Percentiles rank a stretch among this genome's conserved stretches.
These are phyloP conservation scores for Nannizzia gypsea DNA, from an alignment of 2,329 filamentous ascomycete genomes.

Conservation along the genomic window DNA sequence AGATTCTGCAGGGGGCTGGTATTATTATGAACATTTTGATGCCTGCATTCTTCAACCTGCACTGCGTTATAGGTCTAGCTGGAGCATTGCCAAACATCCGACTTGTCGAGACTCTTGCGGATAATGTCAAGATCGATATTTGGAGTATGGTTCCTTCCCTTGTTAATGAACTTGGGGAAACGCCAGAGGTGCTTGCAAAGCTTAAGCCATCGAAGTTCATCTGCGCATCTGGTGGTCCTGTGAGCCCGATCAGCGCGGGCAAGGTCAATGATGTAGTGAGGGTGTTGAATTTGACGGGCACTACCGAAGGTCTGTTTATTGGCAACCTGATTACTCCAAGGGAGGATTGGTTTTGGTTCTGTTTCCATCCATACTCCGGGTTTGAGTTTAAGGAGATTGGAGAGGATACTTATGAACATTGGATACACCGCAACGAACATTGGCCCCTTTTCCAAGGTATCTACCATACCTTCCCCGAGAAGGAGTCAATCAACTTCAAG, in stretches of 20 bases:
- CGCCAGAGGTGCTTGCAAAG: not conserved
- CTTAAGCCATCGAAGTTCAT: not conserved
- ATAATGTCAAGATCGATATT: not conserved
- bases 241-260: not conserved
- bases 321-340: not conserved
- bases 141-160: constrained; percentile 5
- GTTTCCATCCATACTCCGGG: not conserved
- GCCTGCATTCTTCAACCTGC: not conserved
- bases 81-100: not conserved
- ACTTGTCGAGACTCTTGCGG: not conserved
- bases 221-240: constrained; percentile 1
- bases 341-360: constrained; percentile 7
- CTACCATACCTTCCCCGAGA: constrained; percentile 4
- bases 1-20: not conserved
- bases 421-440: not conserved
- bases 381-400: constrained; percentile 3
- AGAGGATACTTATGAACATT: constrained; percentile 1
- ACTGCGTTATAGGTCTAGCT: not conserved
- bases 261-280: not conserved
- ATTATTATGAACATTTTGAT: constrained; percentile 6
- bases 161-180: not conserved
- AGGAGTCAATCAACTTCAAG: not conserved
- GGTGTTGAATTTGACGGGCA: not conserved
- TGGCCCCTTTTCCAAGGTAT: constrained; percentile 3
- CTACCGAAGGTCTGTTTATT: not conserved